Percentiles rank a stretch among this genome's conserved stretches.
phyloP scores from a whole-genome alignment of 1,284 basidiomycete genomes.

The Rhodotorula sp. region DNA sequence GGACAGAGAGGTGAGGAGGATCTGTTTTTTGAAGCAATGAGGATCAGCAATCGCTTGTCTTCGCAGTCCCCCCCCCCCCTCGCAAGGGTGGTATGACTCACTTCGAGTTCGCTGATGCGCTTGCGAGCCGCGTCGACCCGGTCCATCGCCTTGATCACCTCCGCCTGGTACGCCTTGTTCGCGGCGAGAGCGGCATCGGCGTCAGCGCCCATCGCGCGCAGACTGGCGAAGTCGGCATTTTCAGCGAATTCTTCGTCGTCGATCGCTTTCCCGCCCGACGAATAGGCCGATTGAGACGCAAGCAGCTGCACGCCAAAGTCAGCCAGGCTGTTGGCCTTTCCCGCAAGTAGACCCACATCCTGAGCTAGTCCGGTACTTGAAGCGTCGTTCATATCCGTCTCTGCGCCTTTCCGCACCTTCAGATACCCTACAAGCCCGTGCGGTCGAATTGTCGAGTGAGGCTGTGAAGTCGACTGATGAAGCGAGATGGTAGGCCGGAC shows the following conservation, averaged over 20 bases:
- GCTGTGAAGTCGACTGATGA: no score
- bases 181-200: slow-evolving; percentile 16
- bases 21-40: slow-evolving; percentile 2
- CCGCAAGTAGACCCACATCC: no score
- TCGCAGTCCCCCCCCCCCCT: neutral
- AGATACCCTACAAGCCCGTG: no score
- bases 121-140: slow-evolving; percentile 13
- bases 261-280: neutral
- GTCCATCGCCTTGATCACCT: slow-evolving; percentile 19
- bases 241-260: neutral
- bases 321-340: no score
- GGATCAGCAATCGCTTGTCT: neutral
- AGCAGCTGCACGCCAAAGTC: no score
- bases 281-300: neutral
- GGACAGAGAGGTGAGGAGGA: slow-evolving; percentile 11
- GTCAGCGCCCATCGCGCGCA: slow-evolving; percentile 21
- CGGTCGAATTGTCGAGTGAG: no score
- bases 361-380: neutral
- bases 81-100: neutral
- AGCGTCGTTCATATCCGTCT: no score
- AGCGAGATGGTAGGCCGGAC: no score
- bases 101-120: slow-evolving; percentile 18
- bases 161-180: slow-evolving; percentile 24
- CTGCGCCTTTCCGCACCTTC: neutral
- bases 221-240: slow-evolving; percentile 3